Evolutionary conservation across 805 yeast species (phyloP).

Genomic region (Myxozyma neotropica): DNA sequence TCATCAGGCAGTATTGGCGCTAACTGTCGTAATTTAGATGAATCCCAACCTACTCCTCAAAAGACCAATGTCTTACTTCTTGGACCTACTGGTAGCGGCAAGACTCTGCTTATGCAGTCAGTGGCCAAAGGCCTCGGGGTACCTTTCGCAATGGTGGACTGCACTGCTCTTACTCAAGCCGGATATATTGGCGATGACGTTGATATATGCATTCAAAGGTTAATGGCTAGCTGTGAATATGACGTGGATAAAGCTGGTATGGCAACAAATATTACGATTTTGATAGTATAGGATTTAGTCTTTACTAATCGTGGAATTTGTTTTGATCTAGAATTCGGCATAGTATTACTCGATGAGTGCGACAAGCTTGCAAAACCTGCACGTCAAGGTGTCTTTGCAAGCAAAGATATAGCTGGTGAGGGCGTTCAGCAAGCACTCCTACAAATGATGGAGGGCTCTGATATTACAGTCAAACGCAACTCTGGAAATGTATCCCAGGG

Average conservation of each 20-base stretch:
- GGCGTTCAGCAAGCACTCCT: conserved; percentile 65
- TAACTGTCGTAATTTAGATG: conserved; percentile 40
- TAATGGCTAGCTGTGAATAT: conserved; percentile 53
- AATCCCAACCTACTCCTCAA: conserved; percentile 49
- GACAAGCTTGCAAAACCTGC: conserved; percentile 57
- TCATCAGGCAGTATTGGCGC: not conserved
- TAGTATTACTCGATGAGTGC: conserved; percentile 61
- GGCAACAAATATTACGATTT: not conserved
- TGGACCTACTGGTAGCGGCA: conserved; percentile 68
- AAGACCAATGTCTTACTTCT: conserved; percentile 59
- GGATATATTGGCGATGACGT: conserved; percentile 70
- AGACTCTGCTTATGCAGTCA: conserved; percentile 59
- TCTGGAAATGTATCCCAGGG: conserved; percentile 11
- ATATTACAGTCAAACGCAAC: conserved; percentile 47
- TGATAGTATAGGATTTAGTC: not conserved
- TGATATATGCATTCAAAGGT: conserved; percentile 57
- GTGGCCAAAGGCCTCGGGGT: conserved; percentile 55
- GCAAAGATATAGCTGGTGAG: conserved; percentile 62
- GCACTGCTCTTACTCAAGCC: conserved; percentile 64
- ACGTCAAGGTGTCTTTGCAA: conserved; percentile 20
- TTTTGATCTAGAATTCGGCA: conserved; percentile 54
- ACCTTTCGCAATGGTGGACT: conserved; percentile 62
- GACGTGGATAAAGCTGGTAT: conserved; percentile 48
- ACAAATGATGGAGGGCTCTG: conserved; percentile 61
- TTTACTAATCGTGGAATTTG: not conserved